Conservation (phyloP, 345 rosid genomes). For the Raphanus sativus region DNA sequence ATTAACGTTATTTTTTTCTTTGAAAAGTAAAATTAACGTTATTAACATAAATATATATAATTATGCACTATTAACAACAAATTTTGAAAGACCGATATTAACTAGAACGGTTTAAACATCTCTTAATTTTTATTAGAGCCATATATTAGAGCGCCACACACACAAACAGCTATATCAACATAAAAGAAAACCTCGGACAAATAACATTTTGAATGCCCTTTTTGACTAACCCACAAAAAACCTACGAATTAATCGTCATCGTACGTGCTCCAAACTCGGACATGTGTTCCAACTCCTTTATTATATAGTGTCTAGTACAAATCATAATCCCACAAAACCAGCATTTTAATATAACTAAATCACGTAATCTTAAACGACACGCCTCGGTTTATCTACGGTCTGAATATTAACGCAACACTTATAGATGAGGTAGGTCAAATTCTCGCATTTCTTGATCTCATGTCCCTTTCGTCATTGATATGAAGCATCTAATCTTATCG, state of each 20-base stretch:
- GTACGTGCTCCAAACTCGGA: slow-evolving; percentile 33
- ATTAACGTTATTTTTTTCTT: background rate
- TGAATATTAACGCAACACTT: slow-evolving; percentile 18
- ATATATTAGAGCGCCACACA: background rate
- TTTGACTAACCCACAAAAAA: slow-evolving; percentile 32
- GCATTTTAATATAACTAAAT: slow-evolving; percentile 22
- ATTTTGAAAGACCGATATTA: background rate
- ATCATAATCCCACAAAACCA: slow-evolving; percentile 32
- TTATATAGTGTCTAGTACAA: slow-evolving; percentile 26
- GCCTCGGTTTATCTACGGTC: slow-evolving; percentile 35
- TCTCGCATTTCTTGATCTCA: slow-evolving; percentile 28
- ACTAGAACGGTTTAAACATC: slow-evolving; percentile 18
- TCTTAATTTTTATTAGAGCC: background rate
- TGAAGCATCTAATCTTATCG: slow-evolving; percentile 39
- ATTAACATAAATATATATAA: background rate
- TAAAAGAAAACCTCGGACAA: slow-evolving; percentile 9
- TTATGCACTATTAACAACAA: slow-evolving; percentile 1
- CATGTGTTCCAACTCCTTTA: slow-evolving; percentile 22
- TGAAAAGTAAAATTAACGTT: no score
- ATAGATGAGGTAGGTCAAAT: slow-evolving; percentile 39
- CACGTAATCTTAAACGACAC: slow-evolving; percentile 36
- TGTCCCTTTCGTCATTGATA: slow-evolving; percentile 31
- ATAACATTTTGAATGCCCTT: slow-evolving; percentile 5
- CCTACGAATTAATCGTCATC: slow-evolving; percentile 36
- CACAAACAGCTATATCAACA: background rate